phyloP scores from a whole-genome alignment of 352 stramenopile genomes.

The Pythium dissimile region DNA sequence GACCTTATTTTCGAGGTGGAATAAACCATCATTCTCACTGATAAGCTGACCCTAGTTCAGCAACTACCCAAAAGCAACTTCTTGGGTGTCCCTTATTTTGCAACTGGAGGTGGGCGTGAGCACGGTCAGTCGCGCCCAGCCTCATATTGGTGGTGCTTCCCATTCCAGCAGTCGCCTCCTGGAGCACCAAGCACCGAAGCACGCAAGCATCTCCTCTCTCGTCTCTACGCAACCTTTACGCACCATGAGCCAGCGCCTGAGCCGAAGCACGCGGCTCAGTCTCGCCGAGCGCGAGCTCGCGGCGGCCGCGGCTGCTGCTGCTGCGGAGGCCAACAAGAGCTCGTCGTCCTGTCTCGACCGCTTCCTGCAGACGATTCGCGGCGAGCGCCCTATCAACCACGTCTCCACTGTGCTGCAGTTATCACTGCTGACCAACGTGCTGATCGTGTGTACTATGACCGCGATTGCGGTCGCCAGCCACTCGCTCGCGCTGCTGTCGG shows the following conservation, averaged over 20 bases:
- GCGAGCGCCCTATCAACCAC: constrained; percentile 42
- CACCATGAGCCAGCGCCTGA: constrained; percentile 22
- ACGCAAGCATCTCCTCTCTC: no score
- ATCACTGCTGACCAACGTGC: constrained; percentile 52
- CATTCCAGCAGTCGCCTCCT: neutral
- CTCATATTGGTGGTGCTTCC: no score
- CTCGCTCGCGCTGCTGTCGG: constrained; percentile 89
- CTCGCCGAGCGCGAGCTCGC: constrained; percentile 2
- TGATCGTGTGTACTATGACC: constrained; percentile 58
- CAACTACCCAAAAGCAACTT: no score
- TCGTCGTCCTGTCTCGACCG: constrained; percentile 5
- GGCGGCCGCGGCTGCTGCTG: neutral
- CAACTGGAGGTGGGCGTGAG: no score
- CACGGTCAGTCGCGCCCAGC: no score
- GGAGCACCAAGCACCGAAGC: neutral
- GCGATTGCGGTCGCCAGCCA: constrained; percentile 64
- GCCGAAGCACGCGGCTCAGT: constrained; percentile 5
- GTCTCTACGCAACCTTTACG: no score
- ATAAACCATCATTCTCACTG: neutral
- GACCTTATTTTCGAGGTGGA: constrained; percentile 2
- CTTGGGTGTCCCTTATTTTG: no score
- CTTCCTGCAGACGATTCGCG: constrained; percentile 20
- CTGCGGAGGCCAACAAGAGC: constrained; percentile 6
- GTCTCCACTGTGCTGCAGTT: constrained; percentile 44
- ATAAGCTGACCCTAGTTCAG: neutral